A percentile compares a stretch with the other conserved stretches of the same genome.
Conservation (phyloP, 2,329 filamentous ascomycete genomes). For the Diaporthe sp. region DNA sequence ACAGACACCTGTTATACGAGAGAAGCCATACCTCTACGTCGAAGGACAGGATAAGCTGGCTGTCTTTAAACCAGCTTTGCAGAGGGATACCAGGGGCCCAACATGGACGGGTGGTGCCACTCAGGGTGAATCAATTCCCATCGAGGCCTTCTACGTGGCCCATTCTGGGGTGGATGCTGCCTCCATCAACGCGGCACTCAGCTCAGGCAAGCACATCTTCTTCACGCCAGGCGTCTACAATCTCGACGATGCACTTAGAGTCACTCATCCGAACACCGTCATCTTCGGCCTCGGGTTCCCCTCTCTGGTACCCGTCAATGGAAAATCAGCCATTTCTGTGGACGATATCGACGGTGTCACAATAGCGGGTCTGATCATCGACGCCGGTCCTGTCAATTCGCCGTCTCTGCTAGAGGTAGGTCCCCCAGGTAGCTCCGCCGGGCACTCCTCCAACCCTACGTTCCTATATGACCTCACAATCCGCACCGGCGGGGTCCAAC, state of each 20-base stretch:
- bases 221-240: constrained; percentile 49
- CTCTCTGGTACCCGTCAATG: constrained; percentile 46
- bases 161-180: constrained; percentile 42
- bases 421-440: constrained; percentile 41
- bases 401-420: constrained; percentile 48
- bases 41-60: constrained; percentile 44
- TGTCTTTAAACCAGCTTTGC: constrained; percentile 48
- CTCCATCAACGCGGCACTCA: constrained; percentile 46
- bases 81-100: constrained; percentile 45
- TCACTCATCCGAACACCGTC: constrained; percentile 45
- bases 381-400: constrained; percentile 46
- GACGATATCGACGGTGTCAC: constrained; percentile 49
- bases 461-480: constrained; percentile 50
- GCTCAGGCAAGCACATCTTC: constrained; percentile 47
- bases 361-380: constrained; percentile 49
- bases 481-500: constrained; percentile 46
- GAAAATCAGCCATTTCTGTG: constrained; percentile 44
- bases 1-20: constrained; percentile 47
- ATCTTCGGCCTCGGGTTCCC: constrained; percentile 48
- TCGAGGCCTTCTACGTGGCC: constrained; percentile 47
- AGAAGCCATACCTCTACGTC: constrained; percentile 49
- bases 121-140: constrained; percentile 46
- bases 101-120: constrained; percentile 46
- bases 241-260: constrained; percentile 45
- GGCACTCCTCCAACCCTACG: constrained; percentile 47